Evolutionary conservation across 106 monocot genomes (phyloP).

Genomic region (Dendrobium catenatum): DNA sequence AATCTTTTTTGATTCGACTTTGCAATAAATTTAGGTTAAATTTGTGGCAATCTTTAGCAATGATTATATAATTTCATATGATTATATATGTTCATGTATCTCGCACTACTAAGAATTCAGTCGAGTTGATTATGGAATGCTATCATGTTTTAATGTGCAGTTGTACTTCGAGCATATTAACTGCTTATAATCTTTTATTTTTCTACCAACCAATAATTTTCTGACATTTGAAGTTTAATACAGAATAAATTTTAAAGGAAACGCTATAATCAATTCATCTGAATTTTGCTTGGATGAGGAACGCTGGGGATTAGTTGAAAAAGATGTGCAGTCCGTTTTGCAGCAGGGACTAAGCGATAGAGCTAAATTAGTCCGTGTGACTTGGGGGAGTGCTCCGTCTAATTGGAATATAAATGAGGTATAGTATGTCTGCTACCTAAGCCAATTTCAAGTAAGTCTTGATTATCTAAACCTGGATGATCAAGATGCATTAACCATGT

Average conservation of each 20-base stretch:
- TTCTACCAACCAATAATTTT: not conserved
- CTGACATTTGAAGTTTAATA: not conserved
- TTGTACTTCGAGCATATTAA: not conserved
- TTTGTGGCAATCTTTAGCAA: not conserved
- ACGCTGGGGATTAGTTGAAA: slow-evolving; percentile 59
- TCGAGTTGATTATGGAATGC: not conserved
- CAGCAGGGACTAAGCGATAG: slow-evolving; percentile 68
- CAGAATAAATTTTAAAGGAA: slow-evolving; percentile 77
- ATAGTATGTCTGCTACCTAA: slow-evolving; percentile 10
- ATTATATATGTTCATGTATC: not conserved
- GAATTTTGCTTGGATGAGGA: slow-evolving; percentile 80
- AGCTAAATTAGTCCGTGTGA: slow-evolving; percentile 59
- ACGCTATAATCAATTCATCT: slow-evolving; percentile 20
- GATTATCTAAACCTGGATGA: not conserved
- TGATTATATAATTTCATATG: not conserved
- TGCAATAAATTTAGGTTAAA: not conserved
- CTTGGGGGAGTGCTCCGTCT: slow-evolving; percentile 59
- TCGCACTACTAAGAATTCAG: not conserved
- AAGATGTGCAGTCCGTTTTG: slow-evolving; percentile 44
- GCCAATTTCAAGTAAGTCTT: not conserved
- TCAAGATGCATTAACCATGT: slow-evolving; percentile 9
- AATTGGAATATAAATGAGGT: slow-evolving; percentile 79
- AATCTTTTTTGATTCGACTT: not conserved
- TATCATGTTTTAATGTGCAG: not conserved
- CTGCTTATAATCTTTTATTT: not conserved